phyloP scores from a whole-genome alignment of 1,284 basidiomycete genomes.

The Prillingera fragicola region DNA sequence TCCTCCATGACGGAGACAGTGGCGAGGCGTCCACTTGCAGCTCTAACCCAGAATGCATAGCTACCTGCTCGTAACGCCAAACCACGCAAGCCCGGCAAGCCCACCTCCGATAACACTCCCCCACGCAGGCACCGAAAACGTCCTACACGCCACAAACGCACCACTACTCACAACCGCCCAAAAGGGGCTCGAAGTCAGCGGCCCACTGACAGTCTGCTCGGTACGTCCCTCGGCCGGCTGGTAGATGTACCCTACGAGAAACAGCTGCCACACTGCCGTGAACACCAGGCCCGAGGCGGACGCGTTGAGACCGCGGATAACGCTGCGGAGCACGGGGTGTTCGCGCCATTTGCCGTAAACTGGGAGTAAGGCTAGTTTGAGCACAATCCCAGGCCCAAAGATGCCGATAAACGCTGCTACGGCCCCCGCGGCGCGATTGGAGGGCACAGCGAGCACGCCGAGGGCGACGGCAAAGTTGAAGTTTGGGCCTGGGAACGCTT shows the following conservation, averaged over 20 bases:
- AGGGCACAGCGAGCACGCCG: constrained; percentile 50
- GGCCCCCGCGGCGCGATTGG: constrained; percentile 49
- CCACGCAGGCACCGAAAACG: constrained; percentile 46
- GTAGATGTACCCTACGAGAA: constrained; percentile 41
- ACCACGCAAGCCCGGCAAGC: constrained; percentile 48
- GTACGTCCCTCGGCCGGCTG: constrained; percentile 34
- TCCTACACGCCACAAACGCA: constrained; percentile 38
- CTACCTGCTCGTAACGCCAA: constrained; percentile 34
- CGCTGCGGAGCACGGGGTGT: constrained; percentile 46
- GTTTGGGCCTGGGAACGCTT: constrained; percentile 57
- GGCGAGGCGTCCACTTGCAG: no score
- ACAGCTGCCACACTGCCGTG: constrained; percentile 56
- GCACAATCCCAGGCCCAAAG: constrained; percentile 54
- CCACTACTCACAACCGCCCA: constrained; percentile 49
- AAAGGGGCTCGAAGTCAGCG: constrained; percentile 49
- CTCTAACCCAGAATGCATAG: no score
- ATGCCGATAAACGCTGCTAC: constrained; percentile 54
- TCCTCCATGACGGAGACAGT: no score
- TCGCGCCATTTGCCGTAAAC: constrained; percentile 52
- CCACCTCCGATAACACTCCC: constrained; percentile 45
- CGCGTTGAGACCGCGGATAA: constrained; percentile 56
- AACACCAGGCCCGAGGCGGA: constrained; percentile 56
- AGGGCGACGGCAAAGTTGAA: constrained; percentile 59
- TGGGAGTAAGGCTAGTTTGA: constrained; percentile 55
- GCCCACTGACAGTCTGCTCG: constrained; percentile 29